Conservation (phyloP, 2,329 filamentous ascomycete genomes). For the Fusarium pseudograminearum region DNA sequence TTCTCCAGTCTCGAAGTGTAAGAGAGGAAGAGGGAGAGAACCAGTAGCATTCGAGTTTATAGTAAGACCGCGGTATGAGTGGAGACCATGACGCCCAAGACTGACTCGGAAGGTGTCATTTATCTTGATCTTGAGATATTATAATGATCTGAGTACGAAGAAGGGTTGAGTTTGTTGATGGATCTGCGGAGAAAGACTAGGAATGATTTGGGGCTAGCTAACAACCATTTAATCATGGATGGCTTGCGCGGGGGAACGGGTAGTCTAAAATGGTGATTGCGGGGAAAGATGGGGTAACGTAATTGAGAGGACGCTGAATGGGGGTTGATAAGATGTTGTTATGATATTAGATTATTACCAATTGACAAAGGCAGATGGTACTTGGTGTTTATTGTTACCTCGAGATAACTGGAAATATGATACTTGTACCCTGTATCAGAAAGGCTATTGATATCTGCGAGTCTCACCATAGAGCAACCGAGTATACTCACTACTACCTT, state of each 20-base stretch:
- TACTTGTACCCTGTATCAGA: neutral
- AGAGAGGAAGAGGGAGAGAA: neutral
- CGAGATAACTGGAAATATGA: neutral
- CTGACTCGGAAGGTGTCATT: constrained; percentile 9
- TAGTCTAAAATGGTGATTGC: constrained; percentile 31
- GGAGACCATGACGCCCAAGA: constrained; percentile 6
- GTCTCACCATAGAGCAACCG: constrained; percentile 8
- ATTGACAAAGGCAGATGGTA: neutral
- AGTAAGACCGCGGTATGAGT: neutral
- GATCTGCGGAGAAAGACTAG: constrained; percentile 17
- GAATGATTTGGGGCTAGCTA: constrained; percentile 1
- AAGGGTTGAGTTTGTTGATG: constrained; percentile 1
- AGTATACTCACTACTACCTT: neutral
- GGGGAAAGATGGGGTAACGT: constrained; percentile 43
- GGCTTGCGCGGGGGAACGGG: constrained; percentile 41
- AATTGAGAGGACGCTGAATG: neutral
- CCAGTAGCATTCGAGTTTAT: constrained; percentile 8
- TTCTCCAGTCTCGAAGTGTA: neutral
- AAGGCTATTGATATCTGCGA: constrained; percentile 11
- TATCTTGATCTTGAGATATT: neutral
- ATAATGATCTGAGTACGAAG: neutral
- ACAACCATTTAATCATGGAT: neutral
- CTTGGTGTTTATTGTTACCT: neutral
- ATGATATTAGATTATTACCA: neutral
- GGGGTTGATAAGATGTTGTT: neutral